Evolutionary conservation across 1,284 basidiomycete genomes (phyloP).

Genomic region (Rhodotorula sp.): DNA sequence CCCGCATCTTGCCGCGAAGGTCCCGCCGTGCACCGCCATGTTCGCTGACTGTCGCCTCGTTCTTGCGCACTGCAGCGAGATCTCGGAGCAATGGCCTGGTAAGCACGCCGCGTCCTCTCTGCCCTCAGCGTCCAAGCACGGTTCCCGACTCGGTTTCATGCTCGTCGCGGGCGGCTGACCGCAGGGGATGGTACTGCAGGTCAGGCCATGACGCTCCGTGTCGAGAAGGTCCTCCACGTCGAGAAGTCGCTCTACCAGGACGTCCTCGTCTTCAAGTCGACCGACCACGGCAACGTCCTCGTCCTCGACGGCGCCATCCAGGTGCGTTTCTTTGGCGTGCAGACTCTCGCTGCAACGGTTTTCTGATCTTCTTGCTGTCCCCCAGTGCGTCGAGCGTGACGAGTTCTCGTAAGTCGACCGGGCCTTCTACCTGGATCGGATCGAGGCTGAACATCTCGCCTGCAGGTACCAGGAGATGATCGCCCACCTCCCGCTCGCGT

Average conservation of each 20-base stretch:
- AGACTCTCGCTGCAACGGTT: not conserved
- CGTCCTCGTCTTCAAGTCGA: slow-evolving; percentile 92
- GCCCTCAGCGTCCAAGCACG: too few relatives aligned
- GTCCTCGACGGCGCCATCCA: slow-evolving; percentile 96
- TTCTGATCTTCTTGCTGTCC: accelerated
- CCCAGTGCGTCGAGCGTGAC: slow-evolving; percentile 76
- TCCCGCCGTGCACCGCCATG: too few relatives aligned
- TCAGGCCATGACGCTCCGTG: slow-evolving; percentile 84
- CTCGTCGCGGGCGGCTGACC: slow-evolving; percentile 20
- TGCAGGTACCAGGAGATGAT: slow-evolving; percentile 99
- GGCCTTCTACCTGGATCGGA: too few relatives aligned
- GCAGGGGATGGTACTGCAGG: slow-evolving; percentile 33
- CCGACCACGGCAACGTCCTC: slow-evolving; percentile 93
- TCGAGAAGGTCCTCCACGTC: slow-evolving; percentile 91
- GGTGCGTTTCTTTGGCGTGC: slow-evolving; percentile 27
- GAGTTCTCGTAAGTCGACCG: slow-evolving; percentile 83
- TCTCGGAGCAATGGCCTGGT: slow-evolving; percentile 94
- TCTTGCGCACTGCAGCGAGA: slow-evolving; percentile 64
- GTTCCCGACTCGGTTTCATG: not conserved
- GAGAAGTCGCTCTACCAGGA: slow-evolving; percentile 94
- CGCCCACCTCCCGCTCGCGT: slow-evolving; percentile 88
- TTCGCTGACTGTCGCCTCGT: not conserved
- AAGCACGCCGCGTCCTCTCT: slow-evolving; percentile 46
- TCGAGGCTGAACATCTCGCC: not conserved
- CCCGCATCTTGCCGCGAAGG: not conserved